A percentile compares a stretch with the other conserved stretches of the same genome.
Evolutionary conservation across 257 asterid species (phyloP).

Genomic region (Scutellaria galericulata): DNA sequence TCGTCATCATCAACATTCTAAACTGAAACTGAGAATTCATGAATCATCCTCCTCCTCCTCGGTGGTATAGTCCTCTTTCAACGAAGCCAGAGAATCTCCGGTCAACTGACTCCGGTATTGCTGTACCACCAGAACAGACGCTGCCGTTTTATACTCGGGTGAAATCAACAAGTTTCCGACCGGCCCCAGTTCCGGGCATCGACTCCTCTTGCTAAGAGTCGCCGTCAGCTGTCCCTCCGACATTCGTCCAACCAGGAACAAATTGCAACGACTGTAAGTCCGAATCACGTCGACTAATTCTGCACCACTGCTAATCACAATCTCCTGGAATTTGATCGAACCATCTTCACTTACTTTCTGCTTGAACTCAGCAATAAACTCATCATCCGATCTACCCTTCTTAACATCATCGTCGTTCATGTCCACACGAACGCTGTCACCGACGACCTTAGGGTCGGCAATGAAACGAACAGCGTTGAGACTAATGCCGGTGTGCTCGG

Average conservation of each 20-base stretch:
- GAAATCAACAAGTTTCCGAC: conserved; percentile 61
- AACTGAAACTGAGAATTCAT: neutral
- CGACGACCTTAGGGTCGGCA: conserved; percentile 36
- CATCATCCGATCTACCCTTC: conserved; percentile 46
- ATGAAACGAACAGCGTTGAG: conserved; percentile 49
- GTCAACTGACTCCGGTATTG: conserved; percentile 56
- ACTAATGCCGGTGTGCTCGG: conserved; percentile 66
- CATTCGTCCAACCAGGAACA: conserved; percentile 61
- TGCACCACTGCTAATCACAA: conserved; percentile 33
- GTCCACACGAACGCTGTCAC: conserved; percentile 39
- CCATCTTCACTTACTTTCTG: conserved; percentile 39
- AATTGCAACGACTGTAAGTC: conserved; percentile 47
- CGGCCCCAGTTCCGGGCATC: conserved; percentile 74
- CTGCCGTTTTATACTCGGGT: conserved; percentile 47
- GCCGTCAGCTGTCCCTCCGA: conserved; percentile 59
- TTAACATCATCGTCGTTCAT: conserved; percentile 30
- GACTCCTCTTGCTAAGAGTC: conserved; percentile 44
- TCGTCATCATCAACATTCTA: neutral
- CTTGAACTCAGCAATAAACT: conserved; percentile 44
- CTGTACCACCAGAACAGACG: conserved; percentile 72
- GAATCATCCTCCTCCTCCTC: conserved; percentile 27
- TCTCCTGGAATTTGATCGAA: conserved; percentile 58
- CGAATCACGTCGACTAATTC: conserved; percentile 44
- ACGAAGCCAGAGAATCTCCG: conserved; percentile 43
- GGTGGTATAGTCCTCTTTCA: conserved; percentile 44